Conservation (phyloP, 2,329 filamentous ascomycete species). For the Lasiodiplodia theobromae region DNA sequence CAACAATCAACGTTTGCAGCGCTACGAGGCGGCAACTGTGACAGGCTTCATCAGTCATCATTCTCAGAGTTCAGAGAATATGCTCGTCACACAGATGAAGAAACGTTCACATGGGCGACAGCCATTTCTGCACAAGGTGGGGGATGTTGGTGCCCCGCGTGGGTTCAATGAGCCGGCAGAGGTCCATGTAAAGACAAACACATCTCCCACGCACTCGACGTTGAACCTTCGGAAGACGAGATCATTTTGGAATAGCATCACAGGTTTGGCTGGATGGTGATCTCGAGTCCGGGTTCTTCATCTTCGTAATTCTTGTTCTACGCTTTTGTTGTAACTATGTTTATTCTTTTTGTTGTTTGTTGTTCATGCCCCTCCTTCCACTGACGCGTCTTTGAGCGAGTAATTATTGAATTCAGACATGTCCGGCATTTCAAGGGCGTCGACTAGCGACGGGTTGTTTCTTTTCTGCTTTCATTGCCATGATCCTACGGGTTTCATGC, state of each 20-base stretch:
- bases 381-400: slow-evolving; percentile 21
- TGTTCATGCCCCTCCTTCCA: slow-evolving; percentile 1
- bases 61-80: slow-evolving; percentile 11
- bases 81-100: slow-evolving; percentile 8
- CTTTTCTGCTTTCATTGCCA: slow-evolving; percentile 3
- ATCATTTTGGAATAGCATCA: slow-evolving; percentile 27
- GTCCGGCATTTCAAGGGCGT: slow-evolving; percentile 18
- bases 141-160: neutral
- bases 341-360: slow-evolving; percentile 8
- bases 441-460: slow-evolving; percentile 13
- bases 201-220: neutral
- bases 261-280: slow-evolving; percentile 24
- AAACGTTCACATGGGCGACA: neutral
- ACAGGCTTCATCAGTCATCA: neutral
- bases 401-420: slow-evolving; percentile 6
- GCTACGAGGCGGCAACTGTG: slow-evolving; percentile 3
- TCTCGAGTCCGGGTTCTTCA: neutral
- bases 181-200: neutral
- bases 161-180: neutral
- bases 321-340: slow-evolving; percentile 10
- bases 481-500: slow-evolving; percentile 21
- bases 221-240: slow-evolving; percentile 15
- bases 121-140: no score
- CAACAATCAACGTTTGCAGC: neutral
- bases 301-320: neutral